A percentile compares a stretch with the other conserved stretches of the same genome.
phyloP scores from a whole-genome alignment of 768 basidiomycete species.

The Flagelloscypha sp. region DNA sequence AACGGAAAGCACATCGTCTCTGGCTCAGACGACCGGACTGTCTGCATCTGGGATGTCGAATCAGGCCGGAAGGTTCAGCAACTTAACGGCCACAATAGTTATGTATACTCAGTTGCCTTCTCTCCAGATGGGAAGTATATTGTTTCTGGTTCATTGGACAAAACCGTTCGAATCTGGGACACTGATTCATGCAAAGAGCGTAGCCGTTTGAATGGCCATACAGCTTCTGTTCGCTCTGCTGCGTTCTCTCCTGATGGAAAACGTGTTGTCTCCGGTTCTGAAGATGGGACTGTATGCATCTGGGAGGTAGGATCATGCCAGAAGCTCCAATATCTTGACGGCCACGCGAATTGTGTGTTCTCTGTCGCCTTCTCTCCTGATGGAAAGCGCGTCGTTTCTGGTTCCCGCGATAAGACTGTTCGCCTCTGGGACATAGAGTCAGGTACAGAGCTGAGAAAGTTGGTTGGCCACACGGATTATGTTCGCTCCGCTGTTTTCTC shows the following conservation, averaged over 20 bases:
- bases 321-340: constrained; percentile 4
- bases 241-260: constrained; percentile 10
- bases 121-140: constrained; percentile 8
- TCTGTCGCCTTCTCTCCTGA: constrained; percentile 14
- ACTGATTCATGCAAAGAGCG: constrained; percentile 2
- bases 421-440: constrained; percentile 11
- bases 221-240: constrained; percentile 1
- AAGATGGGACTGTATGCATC: constrained; percentile 5
- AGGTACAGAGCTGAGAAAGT: neutral
- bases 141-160: constrained; percentile 7
- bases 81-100: constrained; percentile 2
- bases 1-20: neutral
- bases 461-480: constrained; percentile 6
- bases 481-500: constrained; percentile 12
- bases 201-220: neutral
- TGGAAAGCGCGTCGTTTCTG: constrained; percentile 14
- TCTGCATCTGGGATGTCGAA: neutral
- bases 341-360: constrained; percentile 8
- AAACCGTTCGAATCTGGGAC: constrained; percentile 8
- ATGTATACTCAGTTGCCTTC: constrained; percentile 2
- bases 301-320: constrained; percentile 10
- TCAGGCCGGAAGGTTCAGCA: neutral
- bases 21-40: neutral
- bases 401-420: constrained; percentile 11
- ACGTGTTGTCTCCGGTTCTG: constrained; percentile 7